A percentile compares a stretch with the other conserved stretches of the same genome.
Evolutionary conservation across 2,329 filamentous ascomycete genomes (phyloP).

Genomic region (Pseudogymnoascus pannorum): DNA sequence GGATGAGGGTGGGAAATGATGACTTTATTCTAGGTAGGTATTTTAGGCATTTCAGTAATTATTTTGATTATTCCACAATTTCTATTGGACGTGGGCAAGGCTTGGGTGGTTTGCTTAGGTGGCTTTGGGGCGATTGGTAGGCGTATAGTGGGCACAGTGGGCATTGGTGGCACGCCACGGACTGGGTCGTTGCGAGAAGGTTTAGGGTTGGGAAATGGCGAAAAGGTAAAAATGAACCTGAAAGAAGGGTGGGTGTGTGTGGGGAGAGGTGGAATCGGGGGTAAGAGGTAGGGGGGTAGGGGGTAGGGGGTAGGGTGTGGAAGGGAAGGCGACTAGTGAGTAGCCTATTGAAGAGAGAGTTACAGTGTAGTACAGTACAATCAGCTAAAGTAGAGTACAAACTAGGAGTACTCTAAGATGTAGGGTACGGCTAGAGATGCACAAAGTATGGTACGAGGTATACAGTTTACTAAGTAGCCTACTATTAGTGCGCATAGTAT

Average conservation of each 20-base stretch:
- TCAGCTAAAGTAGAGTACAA: not conserved
- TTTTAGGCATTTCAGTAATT: not conserved
- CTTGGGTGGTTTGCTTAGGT: not conserved
- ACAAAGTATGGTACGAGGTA: not conserved
- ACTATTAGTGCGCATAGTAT: not conserved
- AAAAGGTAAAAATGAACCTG: not conserved
- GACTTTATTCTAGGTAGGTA: not conserved
- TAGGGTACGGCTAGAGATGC: not conserved
- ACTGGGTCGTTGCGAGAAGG: not conserved
- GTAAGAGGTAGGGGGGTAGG: not conserved
- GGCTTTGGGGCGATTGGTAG: too few relatives aligned
- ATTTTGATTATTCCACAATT: not conserved
- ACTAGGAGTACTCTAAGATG: too few relatives aligned
- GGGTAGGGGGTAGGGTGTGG: not conserved
- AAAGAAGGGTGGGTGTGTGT: not conserved
- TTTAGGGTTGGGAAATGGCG: not conserved
- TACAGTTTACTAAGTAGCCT: not conserved
- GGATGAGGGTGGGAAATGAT: not conserved
- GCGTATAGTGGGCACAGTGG: too few relatives aligned
- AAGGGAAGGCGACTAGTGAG: not conserved
- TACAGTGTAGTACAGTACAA: not conserved
- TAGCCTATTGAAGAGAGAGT: too few relatives aligned
- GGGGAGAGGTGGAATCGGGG: not conserved
- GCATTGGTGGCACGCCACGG: not conserved
- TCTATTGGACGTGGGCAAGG: not conserved